These are phyloP conservation scores for Gamarada debralockiae DNA, from an alignment of 495 filamentous ascomycete genomes.

Conservation along the genomic window DNA sequence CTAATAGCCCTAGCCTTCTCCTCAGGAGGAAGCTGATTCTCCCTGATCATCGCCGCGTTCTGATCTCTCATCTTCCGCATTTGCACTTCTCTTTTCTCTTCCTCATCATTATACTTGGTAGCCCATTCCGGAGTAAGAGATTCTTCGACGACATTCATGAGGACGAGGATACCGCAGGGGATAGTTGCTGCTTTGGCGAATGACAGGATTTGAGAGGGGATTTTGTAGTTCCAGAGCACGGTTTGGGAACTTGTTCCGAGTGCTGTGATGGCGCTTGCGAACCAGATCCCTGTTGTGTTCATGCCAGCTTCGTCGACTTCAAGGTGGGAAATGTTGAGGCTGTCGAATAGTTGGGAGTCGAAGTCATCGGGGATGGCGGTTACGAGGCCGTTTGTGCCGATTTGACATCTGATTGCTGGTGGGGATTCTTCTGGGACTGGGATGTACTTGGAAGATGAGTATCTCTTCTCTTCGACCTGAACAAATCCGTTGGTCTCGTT, in stretches of 20 bases:
- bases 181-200: conserved; percentile 50
- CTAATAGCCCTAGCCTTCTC: conserved; percentile 38
- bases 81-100: conserved; percentile 35
- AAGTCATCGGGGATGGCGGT: conserved; percentile 20
- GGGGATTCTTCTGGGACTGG: conserved; percentile 7
- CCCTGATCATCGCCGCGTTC: conserved; percentile 33
- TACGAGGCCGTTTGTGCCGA: conserved; percentile 18
- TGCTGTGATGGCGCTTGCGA: conserved; percentile 51
- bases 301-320: conserved; percentile 14
- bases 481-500: background rate
- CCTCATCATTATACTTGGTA: conserved; percentile 35
- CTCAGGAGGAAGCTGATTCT: conserved; percentile 40
- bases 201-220: conserved; percentile 46
- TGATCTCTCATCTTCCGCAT: conserved; percentile 32
- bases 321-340: conserved; percentile 20
- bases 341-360: conserved; percentile 16
- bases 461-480: background rate
- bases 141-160: conserved; percentile 47
- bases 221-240: conserved; percentile 58
- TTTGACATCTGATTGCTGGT: conserved; percentile 21
- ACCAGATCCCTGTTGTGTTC: conserved; percentile 49
- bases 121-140: conserved; percentile 54
- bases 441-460: conserved; percentile 11
- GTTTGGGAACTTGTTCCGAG: conserved; percentile 45
- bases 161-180: conserved; percentile 59